Conservation (phyloP, 2,329 filamentous ascomycete species). For the Helotiales sp. region DNA sequence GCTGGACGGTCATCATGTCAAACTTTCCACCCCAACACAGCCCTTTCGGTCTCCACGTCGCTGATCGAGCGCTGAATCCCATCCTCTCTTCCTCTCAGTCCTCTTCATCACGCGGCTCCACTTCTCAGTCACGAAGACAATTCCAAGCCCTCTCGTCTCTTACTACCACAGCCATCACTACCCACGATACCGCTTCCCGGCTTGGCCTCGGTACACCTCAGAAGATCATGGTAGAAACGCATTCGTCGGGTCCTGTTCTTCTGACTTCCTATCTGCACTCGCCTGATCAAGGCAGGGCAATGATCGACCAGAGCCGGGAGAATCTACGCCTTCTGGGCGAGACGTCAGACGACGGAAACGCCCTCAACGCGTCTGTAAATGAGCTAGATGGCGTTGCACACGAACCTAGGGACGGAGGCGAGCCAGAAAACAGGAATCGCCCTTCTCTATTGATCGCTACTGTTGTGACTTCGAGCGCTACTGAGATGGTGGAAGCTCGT, state of each 20-base stretch:
- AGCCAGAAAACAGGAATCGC: constrained; percentile 24
- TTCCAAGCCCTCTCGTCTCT: constrained; percentile 57
- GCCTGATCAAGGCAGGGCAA: constrained; percentile 19
- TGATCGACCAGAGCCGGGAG: constrained; percentile 28
- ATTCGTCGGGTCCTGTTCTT: constrained; percentile 44
- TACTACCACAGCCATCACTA: constrained; percentile 57
- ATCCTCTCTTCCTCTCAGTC: constrained; percentile 53
- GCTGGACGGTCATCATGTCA: not conserved
- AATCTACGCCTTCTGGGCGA: not conserved
- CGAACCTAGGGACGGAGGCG: constrained; percentile 7
- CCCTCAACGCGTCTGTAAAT: not conserved
- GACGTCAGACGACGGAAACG: no score
- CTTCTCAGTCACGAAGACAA: constrained; percentile 23
- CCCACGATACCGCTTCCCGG: constrained; percentile 57
- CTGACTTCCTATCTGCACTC: constrained; percentile 54
- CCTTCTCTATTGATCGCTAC: constrained; percentile 60
- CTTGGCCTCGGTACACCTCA: constrained; percentile 59
- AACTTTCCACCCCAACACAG: constrained; percentile 5
- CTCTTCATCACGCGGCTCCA: constrained; percentile 18
- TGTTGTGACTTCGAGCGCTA: constrained; percentile 56
- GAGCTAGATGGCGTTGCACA: not conserved
- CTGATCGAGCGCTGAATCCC: constrained; percentile 61
- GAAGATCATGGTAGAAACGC: constrained; percentile 64
- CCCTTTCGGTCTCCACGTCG: constrained; percentile 47
- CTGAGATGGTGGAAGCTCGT: constrained; percentile 56